Evolutionary conservation across 257 asterid genomes (phyloP), one percentile per base, ranked within the genome.

Genomic region (Nicotiana sylvestris): DNA sequence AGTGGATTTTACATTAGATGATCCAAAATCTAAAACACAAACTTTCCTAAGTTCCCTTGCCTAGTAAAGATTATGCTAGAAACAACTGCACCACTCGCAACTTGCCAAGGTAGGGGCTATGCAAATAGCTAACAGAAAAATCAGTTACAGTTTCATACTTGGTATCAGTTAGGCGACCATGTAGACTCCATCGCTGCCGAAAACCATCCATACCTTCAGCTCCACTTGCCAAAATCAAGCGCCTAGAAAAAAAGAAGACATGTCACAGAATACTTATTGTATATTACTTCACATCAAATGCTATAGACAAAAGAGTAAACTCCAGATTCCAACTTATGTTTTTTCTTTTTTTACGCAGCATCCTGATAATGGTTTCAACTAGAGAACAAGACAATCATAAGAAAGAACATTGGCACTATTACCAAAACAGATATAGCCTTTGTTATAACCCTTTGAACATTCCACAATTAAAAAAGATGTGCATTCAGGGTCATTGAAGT

Each of bases 191-290:
- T 87, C 98, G 92, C 83, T 92, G 98, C 77, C 97, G 91, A 85
- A 92, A 92, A 77, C 98, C 98, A 74, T 95, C 97, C 88, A 89
- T 89, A 70, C 99, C 99, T 88, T 93, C 98, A 66, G 84, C 76
- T 67, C 99, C 99, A 84, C 98, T 95, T n/a, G 99, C 99, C 94
- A 95, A 87, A 80, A 95, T 93, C 88, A 95, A 85, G 86, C 88
- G 97, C 81, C 98, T 95, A 84, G 15, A 80, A 78, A 67, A 76
- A 67, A 68, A 21, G 15, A 33, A 53, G 30, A 66, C 15, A 29
- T 27, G 65, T 15, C 53, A 15, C 16, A 15, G 16, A 8, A 27
- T 74, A 27, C 27, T 15, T 49, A 74, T 27, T 51, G 43, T 27
- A 51, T 51, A 51, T 49, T 21, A 51, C 25, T 74, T 21, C 61